These are phyloP conservation scores for Apiotrichum porosum DNA, from an alignment of 1,284 basidiomycete species.

Conservation along the genomic window DNA sequence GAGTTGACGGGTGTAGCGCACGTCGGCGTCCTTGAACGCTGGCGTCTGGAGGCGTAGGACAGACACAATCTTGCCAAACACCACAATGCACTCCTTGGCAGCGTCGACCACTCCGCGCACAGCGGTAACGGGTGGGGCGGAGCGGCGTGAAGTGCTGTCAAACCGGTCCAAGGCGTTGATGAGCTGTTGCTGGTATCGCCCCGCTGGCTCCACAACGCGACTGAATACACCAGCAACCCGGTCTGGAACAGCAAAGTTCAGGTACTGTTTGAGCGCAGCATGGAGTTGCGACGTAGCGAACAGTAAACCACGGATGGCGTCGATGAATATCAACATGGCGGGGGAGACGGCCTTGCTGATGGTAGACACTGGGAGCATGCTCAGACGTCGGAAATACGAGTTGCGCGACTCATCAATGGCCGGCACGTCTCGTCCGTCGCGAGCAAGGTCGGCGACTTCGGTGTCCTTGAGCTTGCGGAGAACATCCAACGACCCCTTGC, in stretches of 20 bases:
- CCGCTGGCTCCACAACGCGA: constrained; percentile 80
- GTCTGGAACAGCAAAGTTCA: constrained; percentile 77
- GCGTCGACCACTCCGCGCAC: constrained; percentile 77
- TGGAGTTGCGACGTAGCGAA: constrained; percentile 92
- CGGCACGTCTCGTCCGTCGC: constrained; percentile 23
- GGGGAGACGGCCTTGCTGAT: constrained; percentile 68
- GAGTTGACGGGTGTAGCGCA: constrained; percentile 81
- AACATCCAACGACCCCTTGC: constrained; percentile 26
- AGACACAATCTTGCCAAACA: constrained; percentile 80
- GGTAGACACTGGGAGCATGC: constrained; percentile 63
- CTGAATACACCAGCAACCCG: constrained; percentile 73
- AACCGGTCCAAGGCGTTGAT: constrained; percentile 89
- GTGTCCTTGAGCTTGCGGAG: constrained; percentile 1
- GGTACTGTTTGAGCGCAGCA: constrained; percentile 82
- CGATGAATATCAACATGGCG: constrained; percentile 69
- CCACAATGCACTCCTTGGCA: constrained; percentile 77
- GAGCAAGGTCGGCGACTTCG: neutral
- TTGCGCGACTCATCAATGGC: constrained; percentile 71
- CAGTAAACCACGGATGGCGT: constrained; percentile 83
- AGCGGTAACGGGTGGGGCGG: constrained; percentile 58
- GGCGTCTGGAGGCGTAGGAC: constrained; percentile 76
- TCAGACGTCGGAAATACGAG: constrained; percentile 85
- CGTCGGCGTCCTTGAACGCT: constrained; percentile 62
- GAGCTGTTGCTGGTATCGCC: constrained; percentile 72
- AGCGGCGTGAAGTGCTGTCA: constrained; percentile 72